Percentiles rank a stretch among this genome's conserved stretches.
These are phyloP conservation scores for Talaromyces ruber DNA, from an alignment of 495 filamentous ascomycete genomes.

Conservation along the genomic window DNA sequence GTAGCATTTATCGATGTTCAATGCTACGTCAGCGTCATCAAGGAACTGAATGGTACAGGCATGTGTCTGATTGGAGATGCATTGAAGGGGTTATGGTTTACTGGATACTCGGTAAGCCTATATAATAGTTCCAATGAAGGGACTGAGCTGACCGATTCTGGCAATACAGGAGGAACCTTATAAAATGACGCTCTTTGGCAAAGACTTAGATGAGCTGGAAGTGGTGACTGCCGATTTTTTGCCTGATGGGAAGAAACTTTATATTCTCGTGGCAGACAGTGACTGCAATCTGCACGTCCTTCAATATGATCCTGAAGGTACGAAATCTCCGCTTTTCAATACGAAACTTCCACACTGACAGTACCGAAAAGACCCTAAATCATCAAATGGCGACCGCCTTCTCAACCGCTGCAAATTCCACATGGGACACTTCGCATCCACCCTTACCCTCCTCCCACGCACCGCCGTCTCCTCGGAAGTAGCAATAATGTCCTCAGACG, in stretches of 20 bases:
- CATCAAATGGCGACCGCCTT: constrained; percentile 78
- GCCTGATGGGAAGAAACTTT: constrained; percentile 74
- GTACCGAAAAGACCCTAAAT: constrained; percentile 67
- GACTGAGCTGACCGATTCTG: not conserved
- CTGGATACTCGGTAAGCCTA: constrained; percentile 66
- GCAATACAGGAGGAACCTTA: constrained; percentile 70
- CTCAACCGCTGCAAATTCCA: constrained; percentile 84
- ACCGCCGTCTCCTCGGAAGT: constrained; percentile 39
- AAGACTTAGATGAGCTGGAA: constrained; percentile 66
- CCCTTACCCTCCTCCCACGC: constrained; percentile 67
- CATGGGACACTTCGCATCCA: constrained; percentile 65
- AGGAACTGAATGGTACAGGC: constrained; percentile 73
- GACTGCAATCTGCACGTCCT: constrained; percentile 80
- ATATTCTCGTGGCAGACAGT: constrained; percentile 73
- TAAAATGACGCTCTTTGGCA: constrained; percentile 88
- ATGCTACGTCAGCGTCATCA: constrained; percentile 75
- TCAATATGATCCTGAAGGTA: constrained; percentile 89
- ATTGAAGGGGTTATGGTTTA: constrained; percentile 89
- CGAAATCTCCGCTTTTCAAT: constrained; percentile 8
- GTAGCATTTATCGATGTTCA: constrained; percentile 98
- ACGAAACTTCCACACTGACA: not conserved
- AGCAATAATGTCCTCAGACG: constrained; percentile 21
- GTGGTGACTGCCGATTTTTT: constrained; percentile 80
- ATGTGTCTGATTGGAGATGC: constrained; percentile 81
- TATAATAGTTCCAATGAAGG: not conserved